Base-by-base conservation (phyloP, 2,329 filamentous ascomycete genomes). In the Xylaria sp. region DNA sequence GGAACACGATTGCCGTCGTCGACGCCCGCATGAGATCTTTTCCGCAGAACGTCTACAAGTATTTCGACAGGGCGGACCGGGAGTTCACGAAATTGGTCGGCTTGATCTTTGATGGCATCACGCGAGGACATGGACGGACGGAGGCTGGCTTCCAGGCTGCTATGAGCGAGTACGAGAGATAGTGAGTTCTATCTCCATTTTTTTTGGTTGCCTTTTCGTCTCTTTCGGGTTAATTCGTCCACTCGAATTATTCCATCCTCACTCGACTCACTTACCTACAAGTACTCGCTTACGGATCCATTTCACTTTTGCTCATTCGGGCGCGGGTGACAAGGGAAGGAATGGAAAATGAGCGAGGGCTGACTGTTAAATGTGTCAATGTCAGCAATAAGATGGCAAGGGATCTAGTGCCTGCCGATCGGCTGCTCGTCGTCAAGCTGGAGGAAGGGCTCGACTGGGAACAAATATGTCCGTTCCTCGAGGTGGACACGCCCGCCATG, bases 381-480 rank as follows among this genome's bases (percentile, higher is more conserved):
- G 18, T 4, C 16, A 62, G 59, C 54, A 64, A 61, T 52, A 53
- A 13, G 19, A 19, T 48, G 39, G 59, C 56, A n/a, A 57, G 53
- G 47, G 37, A 48, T n/a, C 18, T 63, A 42, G 58, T 66, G 37
- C 63, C 62, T 50, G 56, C 54, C 11, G 62, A 60, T 52, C 52
- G 51, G 37, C 63, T 63, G 13, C 58, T 62, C 30, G 60, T 59
- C 48, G 55, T 59, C 51, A 63, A 54, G 46, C 54, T 62, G 16
- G 61, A 65, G 23, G 59, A 65, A 47, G 59, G 62, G 1, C 35
- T 64, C 10, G 59, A 58, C 44, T 64, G 61, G 63, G 62, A 62
- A 54, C 49, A 60, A 55, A 63, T 63, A 52, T 66, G 60, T 49
- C 64, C 62, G 16, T 60, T 66, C 16, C 55, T 62, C 9, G 55